Evolutionary conservation across 2,329 filamentous ascomycete genomes (phyloP), one percentile per base, ranked within the genome.

Genomic region (Xylariaceae sp.): DNA sequence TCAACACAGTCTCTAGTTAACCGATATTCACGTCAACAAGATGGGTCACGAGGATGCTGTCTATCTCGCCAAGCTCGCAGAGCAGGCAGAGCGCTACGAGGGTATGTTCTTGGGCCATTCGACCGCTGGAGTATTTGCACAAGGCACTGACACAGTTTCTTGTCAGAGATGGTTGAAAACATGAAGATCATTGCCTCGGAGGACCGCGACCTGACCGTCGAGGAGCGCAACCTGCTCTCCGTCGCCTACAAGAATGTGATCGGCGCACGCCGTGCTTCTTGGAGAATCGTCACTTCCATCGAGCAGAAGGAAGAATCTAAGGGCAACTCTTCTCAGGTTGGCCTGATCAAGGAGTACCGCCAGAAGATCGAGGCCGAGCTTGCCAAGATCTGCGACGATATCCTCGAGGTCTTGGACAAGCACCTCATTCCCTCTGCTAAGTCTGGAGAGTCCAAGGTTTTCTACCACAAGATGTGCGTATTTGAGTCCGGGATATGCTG

Each of bases 21-120:
- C 38, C 40, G 32, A 46, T 34, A 44, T 40, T 35, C 40, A 47
- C 43, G 59, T 57, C 66, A 70, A 66, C 76, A 89, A 76, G 76
- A 97, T 97, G 90, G 88, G 86, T 81, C 88, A 95, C 79, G 90
- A 97, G 81, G 89, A 97, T 76, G 90, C 89, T 63, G 92, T 98
- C 65, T 97, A 97, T 73, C 85, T 97, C 69, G 92, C 92, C 74
- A 97, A 97, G 88, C 86, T 98, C 70, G 92, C 92, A 67, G 92
- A 98, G 84, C 92, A 98, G 83, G 92, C 92, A 71, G 92, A 98
- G 83, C 90, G 92, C 69, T 98, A 98, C 74, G 92, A 98, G 78
- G 92, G 92, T 97, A 74, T 62, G 78, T 70, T 38, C 46, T 50
- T 9, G 24, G 40, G 27, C 32, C 30, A 31, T 31, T 38, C 30